Base-by-base conservation (phyloP, 2,329 filamentous ascomycete species). In the Aspergillus ochraceus region DNA sequence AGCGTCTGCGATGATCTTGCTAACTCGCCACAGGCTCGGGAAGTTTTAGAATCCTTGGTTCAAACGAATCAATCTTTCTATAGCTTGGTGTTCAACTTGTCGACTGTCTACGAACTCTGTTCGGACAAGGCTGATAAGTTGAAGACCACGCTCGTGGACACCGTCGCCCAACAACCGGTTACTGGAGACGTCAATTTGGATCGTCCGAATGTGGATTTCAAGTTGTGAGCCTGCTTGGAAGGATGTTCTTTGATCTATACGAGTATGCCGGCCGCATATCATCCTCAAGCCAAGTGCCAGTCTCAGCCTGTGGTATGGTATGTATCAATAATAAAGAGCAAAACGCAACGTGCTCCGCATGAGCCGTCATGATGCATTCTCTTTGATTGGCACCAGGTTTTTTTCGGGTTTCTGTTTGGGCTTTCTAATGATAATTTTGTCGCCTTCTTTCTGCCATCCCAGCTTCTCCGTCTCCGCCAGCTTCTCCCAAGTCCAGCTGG, bases 101-200 rank as follows among this genome's bases (percentile, higher is more conserved):
- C 88, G 11, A 98, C 94, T 0, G 86, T 97, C 68, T 98, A 96
- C 72, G 95, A 98, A 76, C 83, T 98, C 8, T 95, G 90, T 72
- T 93, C 90, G 0, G 93, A 98, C 68, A 84, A 85, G 62, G 86
- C 91, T 47, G 81, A 85, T 52, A 83, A 83, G 12, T 76, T 90
- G 67, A 98, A 98, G 80, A 75, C 85, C 30, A 80, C 79, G 26
- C 80, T 98, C 19, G 88, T 90, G 2, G 89, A 92, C 68, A 84
- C 83, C 54, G 82, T 95, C 19, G 88, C 91, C 1, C 78, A 75
- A 1, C 80, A 85, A 67, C 82, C 84, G 47, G 80, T 84, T 17
- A 82, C 81, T 12, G 72, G 76, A 1, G 74, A 82, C 1, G 78
- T 79, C 1, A 89, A 89, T 6, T 88, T 90, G 84, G 90, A 93